A percentile compares a stretch with the other conserved stretches of the same genome.
Evolutionary conservation across 768 basidiomycete species (phyloP).

Genomic region (Amanita fuliginea): DNA sequence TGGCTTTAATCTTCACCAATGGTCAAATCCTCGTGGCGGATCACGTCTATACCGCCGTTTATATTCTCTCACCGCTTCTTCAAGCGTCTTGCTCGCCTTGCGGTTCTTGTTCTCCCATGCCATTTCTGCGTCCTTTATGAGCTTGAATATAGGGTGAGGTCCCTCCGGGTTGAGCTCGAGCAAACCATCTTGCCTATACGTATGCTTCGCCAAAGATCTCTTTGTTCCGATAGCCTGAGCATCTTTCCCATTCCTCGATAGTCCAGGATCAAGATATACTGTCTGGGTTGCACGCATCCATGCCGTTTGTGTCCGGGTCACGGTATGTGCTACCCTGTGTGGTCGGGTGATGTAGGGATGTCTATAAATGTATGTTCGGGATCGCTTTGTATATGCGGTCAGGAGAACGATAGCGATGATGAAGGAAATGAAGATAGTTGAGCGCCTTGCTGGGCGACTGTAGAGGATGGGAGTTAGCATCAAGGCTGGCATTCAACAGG

Average conservation of each 20-base stretch:
- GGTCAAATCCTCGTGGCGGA: slow-evolving; percentile 79
- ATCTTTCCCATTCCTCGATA: not conserved
- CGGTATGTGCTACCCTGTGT: slow-evolving; percentile 1
- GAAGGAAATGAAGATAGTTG: not conserved
- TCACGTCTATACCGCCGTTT: slow-evolving; percentile 56
- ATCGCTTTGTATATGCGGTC: not conserved
- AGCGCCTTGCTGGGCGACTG: not conserved
- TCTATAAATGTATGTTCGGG: not conserved
- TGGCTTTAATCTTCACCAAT: slow-evolving; percentile 43
- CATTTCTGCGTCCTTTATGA: slow-evolving; percentile 62
- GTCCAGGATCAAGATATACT: not conserved
- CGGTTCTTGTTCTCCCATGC: slow-evolving; percentile 51
- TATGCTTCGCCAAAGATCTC: slow-evolving; percentile 17
- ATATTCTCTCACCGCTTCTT: slow-evolving; percentile 71
- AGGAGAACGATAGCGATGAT: not conserved
- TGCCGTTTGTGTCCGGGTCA: slow-evolving; percentile 9
- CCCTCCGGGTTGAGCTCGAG: slow-evolving; percentile 28
- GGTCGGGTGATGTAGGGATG: not conserved
- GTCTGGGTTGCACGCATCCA: slow-evolving; percentile 8
- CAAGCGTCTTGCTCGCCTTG: slow-evolving; percentile 65
- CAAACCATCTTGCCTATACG: slow-evolving; percentile 27
- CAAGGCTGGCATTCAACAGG: no score
- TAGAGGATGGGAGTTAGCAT: not conserved
- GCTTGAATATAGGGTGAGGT: slow-evolving; percentile 67
- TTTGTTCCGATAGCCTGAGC: not conserved